Evolutionary conservation across 805 yeast genomes (phyloP).

Genomic region (Ogataea nitratoaversa): DNA sequence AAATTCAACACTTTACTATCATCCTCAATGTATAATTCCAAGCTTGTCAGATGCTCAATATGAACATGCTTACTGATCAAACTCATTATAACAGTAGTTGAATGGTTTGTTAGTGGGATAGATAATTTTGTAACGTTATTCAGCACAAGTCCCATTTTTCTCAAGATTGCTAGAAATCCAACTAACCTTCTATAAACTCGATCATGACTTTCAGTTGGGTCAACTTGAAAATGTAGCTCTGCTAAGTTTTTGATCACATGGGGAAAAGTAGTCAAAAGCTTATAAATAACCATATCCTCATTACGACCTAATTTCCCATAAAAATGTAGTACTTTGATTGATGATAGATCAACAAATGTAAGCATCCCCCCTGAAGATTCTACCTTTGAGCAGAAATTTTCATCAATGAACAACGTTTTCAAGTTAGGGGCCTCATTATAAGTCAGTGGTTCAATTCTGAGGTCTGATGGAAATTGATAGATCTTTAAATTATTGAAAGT

Average conservation of each 20-base stretch:
- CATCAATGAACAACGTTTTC: slow-evolving; percentile 22
- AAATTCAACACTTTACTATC: slow-evolving; percentile 27
- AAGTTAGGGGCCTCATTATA: slow-evolving; percentile 24
- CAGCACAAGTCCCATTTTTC: slow-evolving; percentile 27
- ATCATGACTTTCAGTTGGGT: slow-evolving; percentile 21
- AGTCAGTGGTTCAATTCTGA: slow-evolving; percentile 22
- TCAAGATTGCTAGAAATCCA: slow-evolving; percentile 31
- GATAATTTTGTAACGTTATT: slow-evolving; percentile 23
- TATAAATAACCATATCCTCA: slow-evolving; percentile 31
- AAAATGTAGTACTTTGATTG: slow-evolving; percentile 19
- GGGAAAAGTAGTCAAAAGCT: slow-evolving; percentile 26
- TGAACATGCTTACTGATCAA: slow-evolving; percentile 27
- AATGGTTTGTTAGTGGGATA: slow-evolving; percentile 29
- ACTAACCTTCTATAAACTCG: slow-evolving; percentile 30
- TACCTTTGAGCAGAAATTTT: slow-evolving; percentile 25
- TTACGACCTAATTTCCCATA: slow-evolving; percentile 28
- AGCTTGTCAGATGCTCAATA: slow-evolving; percentile 25
- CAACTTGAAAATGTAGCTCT: slow-evolving; percentile 25
- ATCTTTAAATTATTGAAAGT: slow-evolving; percentile 14
- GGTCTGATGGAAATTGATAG: slow-evolving; percentile 21
- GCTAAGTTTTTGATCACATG: slow-evolving; percentile 20
- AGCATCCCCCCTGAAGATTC: slow-evolving; percentile 22
- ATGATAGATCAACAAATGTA: slow-evolving; percentile 20
- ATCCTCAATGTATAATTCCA: slow-evolving; percentile 29
- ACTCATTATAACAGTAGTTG: slow-evolving; percentile 27